phyloP scores from a whole-genome alignment of 371 early-diverging fungal species.

The Entomophthora muscae region DNA sequence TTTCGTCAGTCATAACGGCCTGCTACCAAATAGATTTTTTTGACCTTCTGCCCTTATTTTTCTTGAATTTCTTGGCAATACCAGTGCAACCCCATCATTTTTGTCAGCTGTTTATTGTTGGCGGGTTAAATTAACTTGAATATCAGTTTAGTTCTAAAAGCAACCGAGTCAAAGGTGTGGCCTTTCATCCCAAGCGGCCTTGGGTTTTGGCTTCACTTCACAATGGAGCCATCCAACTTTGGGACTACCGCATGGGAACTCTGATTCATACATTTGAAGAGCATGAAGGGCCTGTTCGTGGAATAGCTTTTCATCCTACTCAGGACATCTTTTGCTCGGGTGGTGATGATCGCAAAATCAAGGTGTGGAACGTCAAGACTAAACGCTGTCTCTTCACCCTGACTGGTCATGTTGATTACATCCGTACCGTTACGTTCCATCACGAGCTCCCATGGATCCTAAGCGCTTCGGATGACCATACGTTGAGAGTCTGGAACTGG shows the following conservation, averaged over 20 bases:
- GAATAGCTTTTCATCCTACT: slow-evolving; percentile 92
- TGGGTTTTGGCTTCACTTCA: slow-evolving; percentile 95
- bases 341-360: slow-evolving; percentile 98
- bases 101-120: no score
- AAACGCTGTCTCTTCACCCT: slow-evolving; percentile 88
- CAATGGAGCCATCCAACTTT: slow-evolving; percentile 94
- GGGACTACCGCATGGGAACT: slow-evolving; percentile 98
- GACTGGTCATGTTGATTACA: slow-evolving; percentile 97
- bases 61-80: no score
- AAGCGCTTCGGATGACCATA: slow-evolving; percentile 96
- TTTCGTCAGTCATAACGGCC: no score
- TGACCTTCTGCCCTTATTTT: no score
- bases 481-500: slow-evolving; percentile 99
- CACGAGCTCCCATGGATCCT: slow-evolving; percentile 98
- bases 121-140: no score
- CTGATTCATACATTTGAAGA: slow-evolving; percentile 93
- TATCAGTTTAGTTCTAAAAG: slow-evolving; percentile 92
- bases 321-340: slow-evolving; percentile 97
- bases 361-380: slow-evolving; percentile 98
- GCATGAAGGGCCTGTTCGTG: slow-evolving; percentile 98
- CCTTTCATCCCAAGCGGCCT: slow-evolving; percentile 96
- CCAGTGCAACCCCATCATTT: no score
- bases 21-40: no score
- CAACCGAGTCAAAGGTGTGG: slow-evolving; percentile 92
- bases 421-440: slow-evolving; percentile 96